Conservation (phyloP, 352 stramenopile genomes). For the Elongisporangium senticosum region DNA sequence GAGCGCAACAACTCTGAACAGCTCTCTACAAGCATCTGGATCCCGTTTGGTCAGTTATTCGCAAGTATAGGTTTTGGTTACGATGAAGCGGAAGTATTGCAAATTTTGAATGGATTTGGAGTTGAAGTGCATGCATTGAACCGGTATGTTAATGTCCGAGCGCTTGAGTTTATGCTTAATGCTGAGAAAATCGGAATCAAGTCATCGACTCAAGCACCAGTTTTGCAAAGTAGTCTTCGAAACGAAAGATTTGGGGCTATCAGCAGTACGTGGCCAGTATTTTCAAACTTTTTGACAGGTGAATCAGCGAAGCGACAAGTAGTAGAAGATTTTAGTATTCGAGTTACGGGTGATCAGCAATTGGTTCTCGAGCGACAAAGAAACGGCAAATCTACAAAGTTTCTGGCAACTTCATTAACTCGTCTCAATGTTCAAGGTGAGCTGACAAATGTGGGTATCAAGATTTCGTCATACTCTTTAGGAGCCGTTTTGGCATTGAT, state of each 20-base stretch:
- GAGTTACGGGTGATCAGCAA: slow-evolving; percentile 36
- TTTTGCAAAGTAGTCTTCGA: slow-evolving; percentile 39
- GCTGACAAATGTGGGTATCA: slow-evolving; percentile 34
- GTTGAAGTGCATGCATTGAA: slow-evolving; percentile 35
- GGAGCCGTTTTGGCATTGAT: slow-evolving; percentile 24
- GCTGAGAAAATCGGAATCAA: slow-evolving; percentile 50
- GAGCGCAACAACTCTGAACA: slow-evolving; percentile 11
- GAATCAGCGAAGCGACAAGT: slow-evolving; percentile 40
- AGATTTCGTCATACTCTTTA: slow-evolving; percentile 44
- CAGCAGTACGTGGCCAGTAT: slow-evolving; percentile 43
- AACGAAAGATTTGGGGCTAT: slow-evolving; percentile 27
- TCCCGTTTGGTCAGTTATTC: slow-evolving; percentile 58
- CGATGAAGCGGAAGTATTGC: slow-evolving; percentile 14
- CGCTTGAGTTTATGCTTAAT: slow-evolving; percentile 51
- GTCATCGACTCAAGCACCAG: slow-evolving; percentile 29
- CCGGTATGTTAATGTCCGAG: slow-evolving; percentile 28
- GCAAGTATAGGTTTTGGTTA: slow-evolving; percentile 36
- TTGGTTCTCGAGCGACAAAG: slow-evolving; percentile 29
- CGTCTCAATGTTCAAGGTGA: slow-evolving; percentile 32
- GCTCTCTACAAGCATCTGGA: slow-evolving; percentile 33
- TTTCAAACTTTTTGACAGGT: slow-evolving; percentile 32
- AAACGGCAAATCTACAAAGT: not conserved
- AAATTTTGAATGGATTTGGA: slow-evolving; percentile 10
- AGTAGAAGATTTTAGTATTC: slow-evolving; percentile 50
- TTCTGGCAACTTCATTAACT: slow-evolving; percentile 23